Evolutionary conservation across 2,329 filamentous ascomycete species (phyloP).

Genomic region (Shiraia sp.): DNA sequence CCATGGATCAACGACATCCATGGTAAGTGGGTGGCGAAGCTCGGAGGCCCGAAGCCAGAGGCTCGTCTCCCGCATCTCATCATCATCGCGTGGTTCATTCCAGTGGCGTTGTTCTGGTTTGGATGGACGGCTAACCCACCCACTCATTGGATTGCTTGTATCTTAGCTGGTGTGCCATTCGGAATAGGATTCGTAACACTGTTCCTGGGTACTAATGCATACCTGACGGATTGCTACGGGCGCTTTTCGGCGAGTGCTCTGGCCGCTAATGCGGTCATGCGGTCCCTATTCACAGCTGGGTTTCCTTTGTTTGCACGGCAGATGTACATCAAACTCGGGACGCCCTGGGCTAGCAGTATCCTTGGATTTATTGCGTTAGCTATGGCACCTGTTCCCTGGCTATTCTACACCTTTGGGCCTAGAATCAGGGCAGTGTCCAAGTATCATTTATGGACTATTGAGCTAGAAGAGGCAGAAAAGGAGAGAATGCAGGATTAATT

Average conservation of each 20-base stretch:
- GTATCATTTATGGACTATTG: slow-evolving; percentile 6
- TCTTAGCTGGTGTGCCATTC: slow-evolving; percentile 9
- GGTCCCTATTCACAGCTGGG: slow-evolving; percentile 59
- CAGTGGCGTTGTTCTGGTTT: slow-evolving; percentile 66
- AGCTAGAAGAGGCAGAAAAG: slow-evolving; percentile 2
- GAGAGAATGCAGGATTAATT: too few species aligned
- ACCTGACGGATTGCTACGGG: too few species aligned
- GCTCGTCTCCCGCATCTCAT: slow-evolving; percentile 73
- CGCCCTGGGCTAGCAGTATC: slow-evolving; percentile 39
- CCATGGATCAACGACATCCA: slow-evolving; percentile 8
- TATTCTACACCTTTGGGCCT: slow-evolving; percentile 32
- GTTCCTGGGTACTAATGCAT: slow-evolving; percentile 7
- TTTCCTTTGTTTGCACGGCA: slow-evolving; percentile 66
- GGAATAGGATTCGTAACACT: slow-evolving; percentile 9
- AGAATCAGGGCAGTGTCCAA: slow-evolving; percentile 1
- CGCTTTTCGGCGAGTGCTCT: slow-evolving; percentile 9
- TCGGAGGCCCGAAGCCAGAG: slow-evolving; percentile 56
- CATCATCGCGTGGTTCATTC: slow-evolving; percentile 57
- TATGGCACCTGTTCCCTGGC: slow-evolving; percentile 45
- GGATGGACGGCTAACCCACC: slow-evolving; percentile 66
- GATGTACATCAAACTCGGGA: slow-evolving; percentile 29
- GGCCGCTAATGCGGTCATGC: slow-evolving; percentile 46
- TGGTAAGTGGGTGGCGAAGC: slow-evolving; percentile 3
- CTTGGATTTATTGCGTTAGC: slow-evolving; percentile 39
- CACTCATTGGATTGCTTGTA: slow-evolving; percentile 58